Conservation (phyloP, 2,329 filamentous ascomycete species). For the Aureobasidium vineae region DNA sequence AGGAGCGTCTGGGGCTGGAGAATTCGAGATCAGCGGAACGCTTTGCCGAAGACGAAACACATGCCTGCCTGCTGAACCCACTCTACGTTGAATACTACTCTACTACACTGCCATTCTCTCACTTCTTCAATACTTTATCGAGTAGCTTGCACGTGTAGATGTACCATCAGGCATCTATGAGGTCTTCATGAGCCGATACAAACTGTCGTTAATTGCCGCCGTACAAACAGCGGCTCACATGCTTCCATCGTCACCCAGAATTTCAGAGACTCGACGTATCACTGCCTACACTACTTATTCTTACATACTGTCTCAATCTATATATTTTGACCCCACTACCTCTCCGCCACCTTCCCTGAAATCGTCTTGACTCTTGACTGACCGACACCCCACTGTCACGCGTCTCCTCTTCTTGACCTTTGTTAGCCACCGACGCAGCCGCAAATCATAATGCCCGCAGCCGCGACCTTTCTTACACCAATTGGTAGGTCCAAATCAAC, state of each 20-base stretch:
- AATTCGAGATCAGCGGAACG: not conserved
- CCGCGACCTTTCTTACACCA: conserved; percentile 18
- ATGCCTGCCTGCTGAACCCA: not conserved
- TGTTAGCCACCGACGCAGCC: conserved; percentile 6
- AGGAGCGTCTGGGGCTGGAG: not conserved
- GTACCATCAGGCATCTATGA: no score
- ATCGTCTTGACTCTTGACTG: not conserved
- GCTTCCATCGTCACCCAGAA: not conserved
- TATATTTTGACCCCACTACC: not conserved
- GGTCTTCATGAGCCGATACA: no score
- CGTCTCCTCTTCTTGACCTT: not conserved
- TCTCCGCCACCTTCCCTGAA: not conserved
- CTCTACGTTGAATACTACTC: not conserved
- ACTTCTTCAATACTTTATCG: not conserved
- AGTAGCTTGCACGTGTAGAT: not conserved
- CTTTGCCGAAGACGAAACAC: not conserved
- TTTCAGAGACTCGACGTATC: not conserved
- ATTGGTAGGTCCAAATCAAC: conserved; percentile 19
- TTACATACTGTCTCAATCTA: not conserved
- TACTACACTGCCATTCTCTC: not conserved
- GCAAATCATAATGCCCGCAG: conserved; percentile 24
- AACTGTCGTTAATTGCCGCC: not conserved
- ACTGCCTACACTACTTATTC: not conserved
- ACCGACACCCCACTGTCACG: not conserved
- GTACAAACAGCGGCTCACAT: not conserved